phyloP scores from a whole-genome alignment of 2,329 filamentous ascomycete species.

The Phyllosticta citriasiana region DNA sequence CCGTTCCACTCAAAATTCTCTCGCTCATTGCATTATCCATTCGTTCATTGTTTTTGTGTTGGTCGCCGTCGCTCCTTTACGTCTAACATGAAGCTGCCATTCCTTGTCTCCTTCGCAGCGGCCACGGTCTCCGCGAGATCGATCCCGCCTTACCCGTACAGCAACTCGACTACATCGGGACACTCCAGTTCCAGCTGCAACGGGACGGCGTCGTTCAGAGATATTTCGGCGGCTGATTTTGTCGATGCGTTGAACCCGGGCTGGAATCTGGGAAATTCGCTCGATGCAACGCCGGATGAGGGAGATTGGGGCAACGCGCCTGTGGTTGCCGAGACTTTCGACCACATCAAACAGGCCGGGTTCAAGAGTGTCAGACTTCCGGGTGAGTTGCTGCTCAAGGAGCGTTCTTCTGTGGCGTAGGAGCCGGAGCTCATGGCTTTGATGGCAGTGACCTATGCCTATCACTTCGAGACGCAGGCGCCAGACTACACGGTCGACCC shows the following conservation, averaged over 20 bases:
- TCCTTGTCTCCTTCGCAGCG: background rate
- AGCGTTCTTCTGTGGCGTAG: background rate
- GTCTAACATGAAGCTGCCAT: background rate
- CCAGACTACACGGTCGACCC: conserved; percentile 46
- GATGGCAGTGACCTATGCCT: conserved; percentile 44
- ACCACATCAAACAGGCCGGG: conserved; percentile 42
- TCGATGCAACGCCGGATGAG: conserved; percentile 47
- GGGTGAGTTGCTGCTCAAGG: conserved; percentile 17
- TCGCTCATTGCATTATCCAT: background rate
- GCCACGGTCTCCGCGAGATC: background rate
- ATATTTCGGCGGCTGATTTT: conserved; percentile 38
- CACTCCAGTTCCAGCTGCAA: background rate
- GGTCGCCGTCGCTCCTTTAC: background rate
- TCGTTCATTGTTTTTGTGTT: background rate
- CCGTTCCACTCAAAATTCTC: no score
- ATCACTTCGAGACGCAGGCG: conserved; percentile 43
- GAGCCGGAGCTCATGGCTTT: background rate
- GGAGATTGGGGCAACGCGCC: conserved; percentile 50
- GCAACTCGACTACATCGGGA: background rate
- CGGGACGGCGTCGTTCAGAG: conserved; percentile 23
- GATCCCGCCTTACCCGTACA: background rate
- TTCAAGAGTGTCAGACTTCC: conserved; percentile 51
- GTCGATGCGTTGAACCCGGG: conserved; percentile 43
- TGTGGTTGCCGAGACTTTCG: conserved; percentile 41
- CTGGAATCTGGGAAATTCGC: conserved; percentile 53